Conservation (phyloP, 805 yeast species). For the Saccharomycopsis sp. region DNA sequence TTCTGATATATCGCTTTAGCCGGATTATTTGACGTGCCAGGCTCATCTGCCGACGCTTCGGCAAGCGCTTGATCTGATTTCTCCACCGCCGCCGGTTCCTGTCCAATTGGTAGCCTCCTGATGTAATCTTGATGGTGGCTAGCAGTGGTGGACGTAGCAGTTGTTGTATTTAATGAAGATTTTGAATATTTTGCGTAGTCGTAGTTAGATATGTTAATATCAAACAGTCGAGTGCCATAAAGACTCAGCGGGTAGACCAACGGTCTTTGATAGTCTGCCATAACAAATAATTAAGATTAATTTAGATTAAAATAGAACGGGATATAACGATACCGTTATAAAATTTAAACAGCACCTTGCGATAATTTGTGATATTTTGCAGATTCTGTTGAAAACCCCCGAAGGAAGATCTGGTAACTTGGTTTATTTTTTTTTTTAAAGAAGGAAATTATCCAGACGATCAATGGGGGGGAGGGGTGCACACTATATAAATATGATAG, state of each 20-base stretch:
- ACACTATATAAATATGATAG: no score
- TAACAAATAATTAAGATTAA: background rate
- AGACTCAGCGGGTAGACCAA: background rate
- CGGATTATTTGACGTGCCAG: background rate
- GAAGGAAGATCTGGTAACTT: constrained; percentile 1
- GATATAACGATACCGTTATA: background rate
- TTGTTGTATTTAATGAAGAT: constrained; percentile 3
- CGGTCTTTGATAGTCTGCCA: background rate
- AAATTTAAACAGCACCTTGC: background rate
- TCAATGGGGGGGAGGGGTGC: no score
- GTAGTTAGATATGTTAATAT: constrained; percentile 18
- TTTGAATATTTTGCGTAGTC: constrained; percentile 20
- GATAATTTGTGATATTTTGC: background rate
- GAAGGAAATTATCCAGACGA: no score
- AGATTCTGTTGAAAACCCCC: background rate
- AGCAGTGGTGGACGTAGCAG: no score
- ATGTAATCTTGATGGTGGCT: background rate
- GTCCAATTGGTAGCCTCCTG: no score
- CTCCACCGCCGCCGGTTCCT: background rate
- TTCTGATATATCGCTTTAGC: constrained; percentile 19
- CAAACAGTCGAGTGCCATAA: background rate
- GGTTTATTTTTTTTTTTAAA: no score
- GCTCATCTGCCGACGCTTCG: background rate
- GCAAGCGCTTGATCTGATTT: background rate
- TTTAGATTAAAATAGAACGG: background rate